Base-by-base conservation (phyloP, 805 yeast genomes). In the Candida morakotiae region DNA sequence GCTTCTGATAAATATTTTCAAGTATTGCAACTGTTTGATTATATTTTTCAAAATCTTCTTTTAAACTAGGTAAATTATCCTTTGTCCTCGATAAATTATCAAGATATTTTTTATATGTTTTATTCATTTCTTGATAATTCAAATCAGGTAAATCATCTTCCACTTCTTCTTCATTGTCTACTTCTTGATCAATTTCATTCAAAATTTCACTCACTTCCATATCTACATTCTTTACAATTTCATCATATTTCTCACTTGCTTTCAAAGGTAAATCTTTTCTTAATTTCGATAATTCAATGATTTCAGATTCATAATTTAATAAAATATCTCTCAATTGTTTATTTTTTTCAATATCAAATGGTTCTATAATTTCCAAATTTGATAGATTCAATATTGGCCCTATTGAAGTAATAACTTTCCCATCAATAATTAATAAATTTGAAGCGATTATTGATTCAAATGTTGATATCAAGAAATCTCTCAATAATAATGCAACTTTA, bases 341-440 rank as follows among this genome's bases (percentile, higher is more conserved):
- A 54, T 83, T 81, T 41, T 83, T 56, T 14, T 71, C 79, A 27
- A 72, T 58, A 51, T 86, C 91, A 55, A 82, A 83, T 1, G 89
- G 87, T 52, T 82, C 93, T 7, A 78, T 69, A 40, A 71, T 71
- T 39, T 62, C 68, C 27, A 30, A 46, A 4, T 65, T 57, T 24
- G 49, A 47, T 26, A 61, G 42, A 16, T 60, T 44, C 7, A 66
- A 42, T 45, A 66, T 51, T 29, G 69, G 70, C 20, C 49, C 52
- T 7, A 41, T 35, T 5, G 37, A 23, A 10, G 6, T 14, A 1
- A 6, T 14, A 9, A 18, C 5, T n/a, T 25, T 16, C 5, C 85
- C 89, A 49, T 79, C 83, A 11, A 87, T 67, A 1, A 72, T 64
- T 43, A 87, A 44, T 7, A 81, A 76, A 40, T 69, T 61, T 32